phyloP scores from a whole-genome alignment of 2,329 filamentous ascomycete genomes.

The Botrytis sinoallii region DNA sequence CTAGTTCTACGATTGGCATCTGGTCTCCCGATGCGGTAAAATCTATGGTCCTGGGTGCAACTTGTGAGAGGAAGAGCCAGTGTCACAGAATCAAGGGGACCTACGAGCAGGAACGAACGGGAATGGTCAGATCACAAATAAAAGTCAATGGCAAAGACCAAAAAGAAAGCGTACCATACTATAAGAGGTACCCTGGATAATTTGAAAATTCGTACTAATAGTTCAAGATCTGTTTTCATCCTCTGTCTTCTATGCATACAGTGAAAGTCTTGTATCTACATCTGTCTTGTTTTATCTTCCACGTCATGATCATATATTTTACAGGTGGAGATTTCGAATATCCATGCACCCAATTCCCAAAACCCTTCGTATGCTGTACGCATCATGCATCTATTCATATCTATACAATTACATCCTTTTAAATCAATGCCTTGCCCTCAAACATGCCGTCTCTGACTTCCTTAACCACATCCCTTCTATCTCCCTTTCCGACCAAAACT shows the following conservation, averaged over 20 bases:
- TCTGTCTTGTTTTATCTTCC: not conserved
- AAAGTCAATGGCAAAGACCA: not conserved
- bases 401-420: constrained; percentile 21
- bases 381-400: not conserved
- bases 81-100: not conserved
- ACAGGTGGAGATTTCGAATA: not conserved
- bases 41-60: not conserved
- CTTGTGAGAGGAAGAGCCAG: not conserved
- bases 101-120: not conserved
- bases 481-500: constrained; percentile 84
- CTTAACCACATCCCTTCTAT: constrained; percentile 83
- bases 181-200: not conserved
- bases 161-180: not conserved
- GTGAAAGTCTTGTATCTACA: not conserved
- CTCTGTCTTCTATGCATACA: not conserved
- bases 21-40: not conserved
- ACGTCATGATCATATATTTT: not conserved
- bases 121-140: not conserved
- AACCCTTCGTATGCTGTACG: not conserved
- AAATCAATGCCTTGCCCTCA: constrained; percentile 74
- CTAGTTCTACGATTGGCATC: not conserved
- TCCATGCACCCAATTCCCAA: not conserved
- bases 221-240: not conserved
- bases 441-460: constrained; percentile 92
- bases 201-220: not conserved